Percentiles rank a stretch among this genome's conserved stretches.
Conservation (phyloP, 805 yeast species). For the Kuraishia hungarica region DNA sequence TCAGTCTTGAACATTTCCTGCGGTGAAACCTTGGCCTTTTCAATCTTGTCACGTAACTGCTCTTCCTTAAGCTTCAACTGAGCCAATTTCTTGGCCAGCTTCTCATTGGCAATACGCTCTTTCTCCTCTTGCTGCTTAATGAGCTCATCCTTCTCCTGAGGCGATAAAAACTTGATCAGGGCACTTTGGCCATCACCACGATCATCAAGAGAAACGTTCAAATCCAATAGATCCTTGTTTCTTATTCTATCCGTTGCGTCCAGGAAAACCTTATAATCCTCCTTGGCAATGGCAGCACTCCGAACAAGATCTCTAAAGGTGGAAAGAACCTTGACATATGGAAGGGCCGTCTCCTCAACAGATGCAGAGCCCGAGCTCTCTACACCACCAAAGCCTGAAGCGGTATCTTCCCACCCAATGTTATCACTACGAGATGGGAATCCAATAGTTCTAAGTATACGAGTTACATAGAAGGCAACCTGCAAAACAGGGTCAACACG, state of each 20-base stretch:
- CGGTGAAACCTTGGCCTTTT: constrained; percentile 65
- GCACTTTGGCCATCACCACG: constrained; percentile 73
- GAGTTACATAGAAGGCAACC: constrained; percentile 61
- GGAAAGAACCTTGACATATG: constrained; percentile 72
- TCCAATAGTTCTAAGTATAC: constrained; percentile 66
- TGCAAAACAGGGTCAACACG: constrained; percentile 60
- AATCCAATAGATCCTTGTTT: constrained; percentile 56
- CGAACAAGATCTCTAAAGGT: constrained; percentile 80
- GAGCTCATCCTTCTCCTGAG: constrained; percentile 59
- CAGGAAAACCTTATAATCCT: constrained; percentile 45
- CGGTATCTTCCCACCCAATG: constrained; percentile 70
- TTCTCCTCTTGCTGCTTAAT: constrained; percentile 52
- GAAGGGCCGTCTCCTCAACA: constrained; percentile 65
- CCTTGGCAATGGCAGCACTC: constrained; percentile 54
- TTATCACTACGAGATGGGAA: constrained; percentile 60
- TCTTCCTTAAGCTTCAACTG: constrained; percentile 46
- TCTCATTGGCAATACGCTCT: constrained; percentile 42
- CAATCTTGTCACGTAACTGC: constrained; percentile 54
- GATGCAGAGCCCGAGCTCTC: too few species aligned
- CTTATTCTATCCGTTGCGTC: constrained; percentile 70
- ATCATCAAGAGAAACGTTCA: constrained; percentile 86
- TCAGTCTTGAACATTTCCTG: constrained; percentile 59
- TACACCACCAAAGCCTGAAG: constrained; percentile 12
- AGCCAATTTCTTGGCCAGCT: constrained; percentile 51
- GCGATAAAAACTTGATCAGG: constrained; percentile 70